A percentile compares a stretch with the other conserved stretches of the same genome.
Conservation (phyloP, 2,329 filamentous ascomycete genomes). For the Corinectria fuckeliana region DNA sequence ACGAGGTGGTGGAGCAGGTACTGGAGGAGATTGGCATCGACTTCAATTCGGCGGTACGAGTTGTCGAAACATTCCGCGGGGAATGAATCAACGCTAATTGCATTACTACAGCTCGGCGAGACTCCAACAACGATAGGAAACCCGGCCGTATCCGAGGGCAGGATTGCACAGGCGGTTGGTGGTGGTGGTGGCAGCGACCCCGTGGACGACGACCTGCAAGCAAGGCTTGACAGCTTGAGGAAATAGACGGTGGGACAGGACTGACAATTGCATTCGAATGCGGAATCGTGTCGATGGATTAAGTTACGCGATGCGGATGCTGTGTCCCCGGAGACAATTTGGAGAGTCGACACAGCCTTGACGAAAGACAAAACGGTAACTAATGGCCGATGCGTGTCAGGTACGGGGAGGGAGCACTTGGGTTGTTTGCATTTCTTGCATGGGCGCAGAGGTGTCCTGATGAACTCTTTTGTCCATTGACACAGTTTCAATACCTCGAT, state of each 20-base stretch:
- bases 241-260: constrained; percentile 46
- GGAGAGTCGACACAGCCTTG: constrained; percentile 2
- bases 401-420: constrained; percentile 2
- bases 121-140: constrained; percentile 85
- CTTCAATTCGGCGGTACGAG: constrained; percentile 81
- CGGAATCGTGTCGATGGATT: background rate
- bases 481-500: constrained; percentile 23
- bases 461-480: constrained; percentile 28
- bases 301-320: background rate
- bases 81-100: constrained; percentile 37
- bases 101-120: constrained; percentile 76
- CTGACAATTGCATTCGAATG: background rate
- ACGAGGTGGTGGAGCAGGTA: constrained; percentile 96
- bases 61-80: constrained; percentile 6
- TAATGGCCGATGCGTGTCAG: background rate
- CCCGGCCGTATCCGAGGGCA: constrained; percentile 72
- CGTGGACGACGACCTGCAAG: constrained; percentile 93
- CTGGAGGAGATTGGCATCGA: constrained; percentile 97
- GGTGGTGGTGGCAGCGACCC: constrained; percentile 65
- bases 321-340: background rate
- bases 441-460: constrained; percentile 36
- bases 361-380: background rate
- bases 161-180: constrained; percentile 84
- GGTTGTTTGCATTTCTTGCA: constrained; percentile 28
- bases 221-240: constrained; percentile 86